These are phyloP conservation scores for Zopfia rhizophila DNA, from an alignment of 2,329 filamentous ascomycete genomes.

Conservation along the genomic window DNA sequence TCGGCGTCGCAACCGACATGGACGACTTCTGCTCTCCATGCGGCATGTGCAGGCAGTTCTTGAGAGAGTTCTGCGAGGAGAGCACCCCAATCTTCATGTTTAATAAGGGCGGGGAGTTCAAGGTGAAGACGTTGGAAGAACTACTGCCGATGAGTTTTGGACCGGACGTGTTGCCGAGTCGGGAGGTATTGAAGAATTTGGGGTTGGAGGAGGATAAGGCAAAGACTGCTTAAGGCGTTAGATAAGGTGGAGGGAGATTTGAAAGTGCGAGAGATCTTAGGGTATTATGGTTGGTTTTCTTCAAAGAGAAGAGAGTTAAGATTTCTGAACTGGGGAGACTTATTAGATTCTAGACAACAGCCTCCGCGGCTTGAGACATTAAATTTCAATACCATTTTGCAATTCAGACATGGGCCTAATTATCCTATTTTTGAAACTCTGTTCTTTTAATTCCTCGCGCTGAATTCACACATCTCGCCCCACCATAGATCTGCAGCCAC, in stretches of 20 bases:
- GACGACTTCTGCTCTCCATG: slow-evolving; percentile 69
- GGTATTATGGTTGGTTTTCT: no score
- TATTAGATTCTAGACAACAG: no score
- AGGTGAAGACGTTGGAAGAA: slow-evolving; percentile 75
- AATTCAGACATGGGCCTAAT: no score
- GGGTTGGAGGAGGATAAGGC: slow-evolving; percentile 36
- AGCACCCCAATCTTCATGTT: slow-evolving; percentile 88
- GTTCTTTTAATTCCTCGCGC: no score
- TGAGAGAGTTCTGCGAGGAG: slow-evolving; percentile 60
- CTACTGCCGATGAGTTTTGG: slow-evolving; percentile 65
- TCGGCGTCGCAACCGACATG: slow-evolving; percentile 88
- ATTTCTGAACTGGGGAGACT: no score
- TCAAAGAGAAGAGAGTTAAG: no score
- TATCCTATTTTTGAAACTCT: no score
- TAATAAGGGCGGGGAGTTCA: slow-evolving; percentile 78
- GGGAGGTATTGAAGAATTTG: slow-evolving; percentile 46
- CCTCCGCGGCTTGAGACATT: no score
- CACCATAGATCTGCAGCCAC: slow-evolving; percentile 8
- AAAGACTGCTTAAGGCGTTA: slow-evolving; percentile 18
- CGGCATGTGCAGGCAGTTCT: slow-evolving; percentile 93
- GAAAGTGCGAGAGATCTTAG: no score
- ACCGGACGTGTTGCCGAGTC: slow-evolving; percentile 58
- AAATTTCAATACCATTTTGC: no score
- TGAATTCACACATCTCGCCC: no score
- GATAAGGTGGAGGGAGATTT: neutral